Evolutionary conservation across 2,329 filamentous ascomycete species (phyloP).

Genomic region (Xylariaceae sp.): DNA sequence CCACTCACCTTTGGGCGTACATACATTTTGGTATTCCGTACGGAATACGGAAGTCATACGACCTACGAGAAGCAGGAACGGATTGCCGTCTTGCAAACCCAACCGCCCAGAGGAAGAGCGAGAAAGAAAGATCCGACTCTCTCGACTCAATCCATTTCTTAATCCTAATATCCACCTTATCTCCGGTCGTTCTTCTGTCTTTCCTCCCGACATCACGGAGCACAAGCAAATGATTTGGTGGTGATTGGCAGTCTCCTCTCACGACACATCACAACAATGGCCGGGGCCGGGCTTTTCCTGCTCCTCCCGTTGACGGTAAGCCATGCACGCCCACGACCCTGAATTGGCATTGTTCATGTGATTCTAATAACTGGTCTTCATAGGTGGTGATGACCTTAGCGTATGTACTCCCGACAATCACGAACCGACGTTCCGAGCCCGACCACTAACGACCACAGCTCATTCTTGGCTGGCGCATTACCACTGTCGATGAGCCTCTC

Average conservation of each 20-base stretch:
- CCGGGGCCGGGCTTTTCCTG: constrained; percentile 33
- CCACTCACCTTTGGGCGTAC: not conserved
- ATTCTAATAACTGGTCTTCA: constrained; percentile 20
- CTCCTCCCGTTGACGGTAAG: constrained; percentile 34
- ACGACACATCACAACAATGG: constrained; percentile 25
- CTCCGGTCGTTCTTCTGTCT: constrained; percentile 6
- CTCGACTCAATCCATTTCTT: not conserved
- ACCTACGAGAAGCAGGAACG: no score
- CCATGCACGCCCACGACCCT: not conserved
- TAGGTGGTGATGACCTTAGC: constrained; percentile 37
- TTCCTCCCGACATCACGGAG: not conserved
- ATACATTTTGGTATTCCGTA: not conserved
- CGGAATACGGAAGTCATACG: no score
- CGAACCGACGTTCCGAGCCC: constrained; percentile 9
- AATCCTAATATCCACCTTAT: not conserved
- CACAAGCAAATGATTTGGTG: constrained; percentile 28
- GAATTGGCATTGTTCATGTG: not conserved
- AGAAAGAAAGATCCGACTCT: not conserved
- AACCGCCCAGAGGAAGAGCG: no score
- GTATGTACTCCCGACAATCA: constrained; percentile 23
- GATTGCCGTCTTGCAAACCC: no score
- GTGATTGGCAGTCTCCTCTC: constrained; percentile 15
- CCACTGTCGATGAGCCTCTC: constrained; percentile 86
- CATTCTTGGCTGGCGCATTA: constrained; percentile 86
- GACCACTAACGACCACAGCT: constrained; percentile 50